Evolutionary conservation across 345 rosid genomes (phyloP), one percentile per base, ranked within the genome.

Genomic region (Conringia planisiliqua): DNA sequence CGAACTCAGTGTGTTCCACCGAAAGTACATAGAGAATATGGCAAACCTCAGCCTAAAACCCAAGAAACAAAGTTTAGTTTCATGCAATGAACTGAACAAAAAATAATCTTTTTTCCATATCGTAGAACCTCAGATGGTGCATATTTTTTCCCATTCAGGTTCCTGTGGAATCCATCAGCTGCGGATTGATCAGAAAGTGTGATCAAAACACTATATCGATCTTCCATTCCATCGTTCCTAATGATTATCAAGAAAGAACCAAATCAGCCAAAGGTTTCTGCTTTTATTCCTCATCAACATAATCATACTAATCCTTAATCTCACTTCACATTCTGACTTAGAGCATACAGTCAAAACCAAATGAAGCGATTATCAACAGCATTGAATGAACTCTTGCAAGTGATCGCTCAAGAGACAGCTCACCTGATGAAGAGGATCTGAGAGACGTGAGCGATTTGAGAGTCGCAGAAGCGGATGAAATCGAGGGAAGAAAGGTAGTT

Each of bases 221-320:
- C 98, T 73, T 95, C 99, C 88, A 92, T 83, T 20, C 80, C 99
- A 78, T 90, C 98, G 39, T 95, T 92, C 87, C 97, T 91, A 71
- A 52, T 24, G 6, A 47, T 40, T 30, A 33, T 14, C 26, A 7
- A 65, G 9, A 1, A 60, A 30, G 0, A 24, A 18, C 64, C 26
- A 74, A 78, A 57, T 56, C 61, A 57, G 20, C 4, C 61, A 51
- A 46, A 26, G 36, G 6, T 33, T 4, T n/a, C 8, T 30, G 0
- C 12, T 1, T 29, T 10, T 3, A 27, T 11, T 22, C 12, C 26
- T 80, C 35, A 43, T 48, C 16, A 59, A 22, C 29, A 50, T 1
- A 72, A 38, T 27, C 75, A 72, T 72, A 39, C 26, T 36, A 59
- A 9, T 36, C 36, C 48, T 46, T 9, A 50, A 33, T 1, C 22